Percentiles rank a stretch among this genome's conserved stretches.
phyloP scores from a whole-genome alignment of 73 alveolate species.

The Symbiodinium natans region DNA sequence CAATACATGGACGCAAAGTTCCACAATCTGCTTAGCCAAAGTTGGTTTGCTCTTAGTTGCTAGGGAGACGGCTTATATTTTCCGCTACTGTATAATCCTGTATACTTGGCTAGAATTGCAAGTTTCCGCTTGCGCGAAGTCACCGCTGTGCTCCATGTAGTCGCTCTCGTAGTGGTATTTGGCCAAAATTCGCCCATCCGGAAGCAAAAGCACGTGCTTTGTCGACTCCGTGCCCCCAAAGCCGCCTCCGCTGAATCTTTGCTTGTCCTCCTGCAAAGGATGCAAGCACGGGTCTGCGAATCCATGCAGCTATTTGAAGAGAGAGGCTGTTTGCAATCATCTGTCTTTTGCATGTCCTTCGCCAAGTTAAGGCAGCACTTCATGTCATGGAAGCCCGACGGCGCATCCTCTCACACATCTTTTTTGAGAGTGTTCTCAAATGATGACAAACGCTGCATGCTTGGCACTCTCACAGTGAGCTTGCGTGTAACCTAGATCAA shows the following conservation, averaged over 20 bases:
- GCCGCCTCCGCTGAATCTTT: slow-evolving; percentile 20
- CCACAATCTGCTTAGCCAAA: no score
- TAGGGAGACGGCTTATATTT: no score
- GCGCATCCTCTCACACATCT: neutral
- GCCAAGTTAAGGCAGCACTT: neutral
- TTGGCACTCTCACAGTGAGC: no score
- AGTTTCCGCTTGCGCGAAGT: neutral
- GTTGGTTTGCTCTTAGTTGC: no score
- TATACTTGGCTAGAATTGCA: no score
- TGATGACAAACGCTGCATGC: neutral
- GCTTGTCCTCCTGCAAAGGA: neutral
- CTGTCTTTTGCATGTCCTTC: no score
- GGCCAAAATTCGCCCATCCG: slow-evolving; percentile 77
- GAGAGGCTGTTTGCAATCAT: no score
- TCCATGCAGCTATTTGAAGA: no score
- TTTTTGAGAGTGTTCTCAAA: neutral
- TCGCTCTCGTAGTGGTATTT: slow-evolving; percentile 55
- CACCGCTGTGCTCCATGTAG: slow-evolving; percentile 44
- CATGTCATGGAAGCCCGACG: neutral
- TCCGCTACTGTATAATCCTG: no score
- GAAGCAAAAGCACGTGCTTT: slow-evolving; percentile 26
- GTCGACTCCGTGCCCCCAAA: slow-evolving; percentile 31
- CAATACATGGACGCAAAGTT: no score
- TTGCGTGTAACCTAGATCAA: no score
- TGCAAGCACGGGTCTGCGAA: no score